A percentile compares a stretch with the other conserved stretches of the same genome.
phyloP scores from a whole-genome alignment of 2,329 filamentous ascomycete genomes.

The Neonectria hederae region DNA sequence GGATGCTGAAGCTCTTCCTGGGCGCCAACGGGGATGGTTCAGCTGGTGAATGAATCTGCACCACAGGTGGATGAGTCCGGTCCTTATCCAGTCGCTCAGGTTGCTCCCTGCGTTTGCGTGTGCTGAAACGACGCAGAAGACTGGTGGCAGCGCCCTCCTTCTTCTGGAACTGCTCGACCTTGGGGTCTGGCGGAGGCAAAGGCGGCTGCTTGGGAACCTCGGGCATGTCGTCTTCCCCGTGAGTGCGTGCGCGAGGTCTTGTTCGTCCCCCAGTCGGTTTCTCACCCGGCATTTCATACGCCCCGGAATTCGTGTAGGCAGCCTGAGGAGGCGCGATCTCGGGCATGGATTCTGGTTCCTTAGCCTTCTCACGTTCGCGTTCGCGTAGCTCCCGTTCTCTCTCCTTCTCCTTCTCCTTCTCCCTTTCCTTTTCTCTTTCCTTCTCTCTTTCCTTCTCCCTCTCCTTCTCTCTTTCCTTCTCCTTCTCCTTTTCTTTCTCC shows the following conservation, averaged over 20 bases:
- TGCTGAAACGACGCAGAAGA: constrained; percentile 89
- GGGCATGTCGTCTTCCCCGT: constrained; percentile 90
- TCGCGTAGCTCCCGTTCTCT: constrained; percentile 34
- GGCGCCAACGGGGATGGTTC: constrained; percentile 69
- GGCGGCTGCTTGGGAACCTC: constrained; percentile 58
- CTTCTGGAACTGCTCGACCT: constrained; percentile 70
- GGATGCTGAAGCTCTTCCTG: constrained; percentile 90
- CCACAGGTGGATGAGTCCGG: constrained; percentile 74
- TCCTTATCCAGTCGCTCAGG: constrained; percentile 69
- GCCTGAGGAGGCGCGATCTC: constrained; percentile 84
- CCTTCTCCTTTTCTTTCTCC: constrained; percentile 40
- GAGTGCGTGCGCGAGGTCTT: constrained; percentile 86
- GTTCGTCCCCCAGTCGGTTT: constrained; percentile 85
- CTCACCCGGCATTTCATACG: constrained; percentile 91
- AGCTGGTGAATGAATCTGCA: constrained; percentile 81
- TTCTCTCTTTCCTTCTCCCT: constrained; percentile 35
- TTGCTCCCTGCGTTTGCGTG: constrained; percentile 78
- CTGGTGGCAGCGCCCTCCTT: constrained; percentile 90
- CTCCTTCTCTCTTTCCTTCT: constrained; percentile 39
- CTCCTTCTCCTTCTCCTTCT: constrained; percentile 41
- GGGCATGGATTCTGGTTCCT: constrained; percentile 64
- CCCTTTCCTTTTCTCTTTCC: constrained; percentile 29
- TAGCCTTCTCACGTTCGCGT: constrained; percentile 44
- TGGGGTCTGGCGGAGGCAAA: constrained; percentile 60
- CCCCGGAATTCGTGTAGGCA: constrained; percentile 85